A percentile compares a stretch with the other conserved stretches of the same genome.
phyloP scores from a whole-genome alignment of 108 stramenopile genomes.

The Skeletonema marinoi region DNA sequence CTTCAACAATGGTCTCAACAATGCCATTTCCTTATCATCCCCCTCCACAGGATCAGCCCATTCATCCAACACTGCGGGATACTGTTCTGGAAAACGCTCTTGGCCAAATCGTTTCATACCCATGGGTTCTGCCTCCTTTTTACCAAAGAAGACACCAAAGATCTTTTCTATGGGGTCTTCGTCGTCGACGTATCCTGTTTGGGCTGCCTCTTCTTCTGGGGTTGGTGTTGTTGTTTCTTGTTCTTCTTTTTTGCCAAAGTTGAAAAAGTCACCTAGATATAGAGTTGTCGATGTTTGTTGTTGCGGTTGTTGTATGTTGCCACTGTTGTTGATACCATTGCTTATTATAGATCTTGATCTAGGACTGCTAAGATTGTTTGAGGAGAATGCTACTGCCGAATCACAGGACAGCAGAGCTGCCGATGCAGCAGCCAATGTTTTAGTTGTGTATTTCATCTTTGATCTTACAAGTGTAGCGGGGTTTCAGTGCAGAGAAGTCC shows the following conservation, averaged over 20 bases:
- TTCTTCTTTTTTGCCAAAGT: slow-evolving; percentile 37
- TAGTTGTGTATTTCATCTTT: neutral
- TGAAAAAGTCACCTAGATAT: slow-evolving; percentile 45
- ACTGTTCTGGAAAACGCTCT: slow-evolving; percentile 80
- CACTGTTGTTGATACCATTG: neutral
- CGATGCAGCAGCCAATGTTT: neutral
- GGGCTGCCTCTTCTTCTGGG: slow-evolving; percentile 15
- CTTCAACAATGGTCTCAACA: slow-evolving; percentile 74
- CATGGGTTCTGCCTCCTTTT: slow-evolving; percentile 68
- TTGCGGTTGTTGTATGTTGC: neutral
- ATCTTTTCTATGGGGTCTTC: slow-evolving; percentile 87
- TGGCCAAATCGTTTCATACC: slow-evolving; percentile 49
- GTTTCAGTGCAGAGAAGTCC: no score
- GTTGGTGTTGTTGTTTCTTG: slow-evolving; percentile 3
- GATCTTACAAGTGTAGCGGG: neutral
- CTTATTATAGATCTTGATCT: neutral
- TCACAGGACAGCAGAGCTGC: neutral
- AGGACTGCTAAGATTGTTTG: neutral
- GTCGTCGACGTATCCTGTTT: slow-evolving; percentile 41
- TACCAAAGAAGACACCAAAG: slow-evolving; percentile 85
- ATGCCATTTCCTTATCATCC: slow-evolving; percentile 69
- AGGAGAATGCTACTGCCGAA: neutral
- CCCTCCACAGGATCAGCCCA: slow-evolving; percentile 74
- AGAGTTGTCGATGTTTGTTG: slow-evolving; percentile 8
- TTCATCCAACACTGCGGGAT: slow-evolving; percentile 72